Percentiles rank a stretch among this genome's conserved stretches.
These are phyloP conservation scores for Scopulariopsis brevicaulis DNA, from an alignment of 2,329 filamentous ascomycete genomes.

Conservation along the genomic window DNA sequence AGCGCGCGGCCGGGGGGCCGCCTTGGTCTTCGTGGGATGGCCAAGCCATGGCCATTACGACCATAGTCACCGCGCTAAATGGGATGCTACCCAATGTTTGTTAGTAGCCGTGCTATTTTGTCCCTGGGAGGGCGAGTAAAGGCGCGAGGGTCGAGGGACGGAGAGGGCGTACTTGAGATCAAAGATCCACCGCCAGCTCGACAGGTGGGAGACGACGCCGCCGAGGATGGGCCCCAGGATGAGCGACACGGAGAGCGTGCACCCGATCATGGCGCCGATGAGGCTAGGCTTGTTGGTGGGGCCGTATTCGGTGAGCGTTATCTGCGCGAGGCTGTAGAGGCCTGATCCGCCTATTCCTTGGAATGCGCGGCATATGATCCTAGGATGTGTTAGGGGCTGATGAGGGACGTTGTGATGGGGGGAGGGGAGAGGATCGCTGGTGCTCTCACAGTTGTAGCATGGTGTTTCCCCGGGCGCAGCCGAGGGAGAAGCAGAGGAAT, in stretches of 20 bases:
- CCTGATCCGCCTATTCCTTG: slow-evolving; percentile 52
- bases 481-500: slow-evolving; percentile 43
- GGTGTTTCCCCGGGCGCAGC: slow-evolving; percentile 34
- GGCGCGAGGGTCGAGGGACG: background rate
- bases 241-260: slow-evolving; percentile 44
- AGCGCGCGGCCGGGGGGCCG: slow-evolving; percentile 1
- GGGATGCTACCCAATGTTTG: slow-evolving; percentile 26
- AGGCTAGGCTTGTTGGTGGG: slow-evolving; percentile 39
- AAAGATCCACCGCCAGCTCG: slow-evolving; percentile 49
- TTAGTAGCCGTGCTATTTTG: background rate
- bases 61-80: slow-evolving; percentile 32
- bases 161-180: slow-evolving; percentile 41
- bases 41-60: slow-evolving; percentile 16
- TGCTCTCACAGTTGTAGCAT: slow-evolving; percentile 39
- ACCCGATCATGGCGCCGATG: slow-evolving; percentile 42
- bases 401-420: background rate
- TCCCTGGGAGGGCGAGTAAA: too few species aligned
- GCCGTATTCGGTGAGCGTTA: slow-evolving; percentile 44
- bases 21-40: slow-evolving; percentile 5
- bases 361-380: slow-evolving; percentile 45
- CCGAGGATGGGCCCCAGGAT: slow-evolving; percentile 47
- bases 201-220: slow-evolving; percentile 39
- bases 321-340: slow-evolving; percentile 47
- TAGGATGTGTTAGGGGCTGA: slow-evolving; percentile 12
- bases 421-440: background rate